Evolutionary conservation across 2,329 filamentous ascomycete genomes (phyloP), one percentile per base, ranked within the genome.

Genomic region (Seiridium unicorne): DNA sequence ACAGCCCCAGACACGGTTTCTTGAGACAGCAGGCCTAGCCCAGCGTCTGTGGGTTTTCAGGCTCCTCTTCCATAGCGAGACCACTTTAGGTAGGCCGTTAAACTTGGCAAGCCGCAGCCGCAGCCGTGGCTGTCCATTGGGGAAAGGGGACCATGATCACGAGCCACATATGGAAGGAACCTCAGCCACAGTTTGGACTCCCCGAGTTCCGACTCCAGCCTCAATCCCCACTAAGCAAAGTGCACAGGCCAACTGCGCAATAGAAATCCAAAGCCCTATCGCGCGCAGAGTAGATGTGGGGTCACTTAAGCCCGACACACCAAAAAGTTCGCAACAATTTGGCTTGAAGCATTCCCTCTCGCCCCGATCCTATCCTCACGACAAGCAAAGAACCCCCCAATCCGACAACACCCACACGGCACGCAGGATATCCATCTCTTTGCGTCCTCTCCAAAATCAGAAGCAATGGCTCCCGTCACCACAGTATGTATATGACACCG

Each of bases 401-500:
- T 26, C 57, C 59, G 60, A 31, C 61, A 62, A 65, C 18, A 26
- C 18, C 62, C 61, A 63, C 58, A 51, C 66, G 60, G 60, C 18
- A 55, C 77, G 77, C 71, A 79, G 77, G 77, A 79, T 79, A 55
- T 72, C 60, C 62, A 80, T 83, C 78, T 93, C 89, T 93, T 92
- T 93, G 89, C 89, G 89, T 70, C 68, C 58, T 65, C 79, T 72
- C 18, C 59, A 64, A 51, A 78, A 79, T 72, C 58, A 63, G 56
- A 78, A 80, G 84, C 80, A 91, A 97, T 97, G 92, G 90, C 89
- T 88, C 86, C 89, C 49, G 49, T 53, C 80, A 84, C 84, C 81
- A 85, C 89, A 83, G 93, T 97, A 97, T 82, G 93, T 96, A 87
- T 79, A 76, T 79, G 77, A 18, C 85, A 90, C 79, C 81, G 93